Base-by-base conservation (phyloP, 345 rosid species). In the Gossypium ekmanianum region DNA sequence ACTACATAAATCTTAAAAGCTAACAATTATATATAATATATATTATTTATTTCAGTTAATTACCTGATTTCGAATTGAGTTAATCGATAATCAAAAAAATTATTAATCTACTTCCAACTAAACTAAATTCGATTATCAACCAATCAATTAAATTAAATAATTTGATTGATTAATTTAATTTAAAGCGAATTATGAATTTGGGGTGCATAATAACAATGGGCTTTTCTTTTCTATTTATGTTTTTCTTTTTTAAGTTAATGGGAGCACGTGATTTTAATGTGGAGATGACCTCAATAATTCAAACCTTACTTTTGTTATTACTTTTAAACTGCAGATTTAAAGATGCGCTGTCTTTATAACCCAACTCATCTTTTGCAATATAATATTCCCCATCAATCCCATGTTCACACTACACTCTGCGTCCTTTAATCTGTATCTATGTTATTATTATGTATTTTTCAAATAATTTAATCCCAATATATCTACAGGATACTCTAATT, bases 181-280 rank as follows among this genome's bases (percentile, higher is more conserved):
- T 20, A 20, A 20, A 20, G 22, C 22, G 22, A 20, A 1, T 24
- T 24, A 1, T 24, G 34, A 27, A 29, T 3, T 29, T 4, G 6
- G 41, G 41, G 41, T 45, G 50, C 50, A 45, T 8, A 8, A 48
- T 48, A 34, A 34, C 7, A 12, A 2, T 2, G 4, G 52, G 13
- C 0, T 48, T 14, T 48, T 3, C 16, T 48, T 12, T 48, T 48
- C 11, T 20, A 20, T 20, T 20, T 20, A 20, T 20, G 22, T 20
- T 20, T 20, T 20, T 20, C 0, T 3, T 11, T 48, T 48, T 57
- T 1, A 57, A 48, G 10, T 20, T 22, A 50, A 68, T 50, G 24
- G 24, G 57, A 50, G 43, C 57, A 73, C 56, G 68, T 73, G 75
- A 14, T 59, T 20, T 59, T 24, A 20, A 73, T 72, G 41, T 11